Base-by-base conservation (phyloP, 2,329 filamentous ascomycete genomes). In the Penicillium janthinellum region DNA sequence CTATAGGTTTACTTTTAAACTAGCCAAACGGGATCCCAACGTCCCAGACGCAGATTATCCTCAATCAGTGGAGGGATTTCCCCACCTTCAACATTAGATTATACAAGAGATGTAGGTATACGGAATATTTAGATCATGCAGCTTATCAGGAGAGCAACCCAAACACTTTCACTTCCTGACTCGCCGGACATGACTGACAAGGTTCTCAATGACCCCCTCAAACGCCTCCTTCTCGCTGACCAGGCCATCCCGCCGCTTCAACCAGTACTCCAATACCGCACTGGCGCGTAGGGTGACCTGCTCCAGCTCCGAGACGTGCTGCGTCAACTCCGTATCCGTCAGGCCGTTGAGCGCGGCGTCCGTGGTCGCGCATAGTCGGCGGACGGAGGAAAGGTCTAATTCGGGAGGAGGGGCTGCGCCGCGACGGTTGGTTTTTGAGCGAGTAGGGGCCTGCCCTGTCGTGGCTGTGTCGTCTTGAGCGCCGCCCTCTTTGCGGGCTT, bases 201-300 rank as follows among this genome's bases (percentile, higher is more conserved):
- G 77, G 75, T 96, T 97, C 78, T 96, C 94, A 83, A 98, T 97
- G 15, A 98, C 94, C 0, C 92, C 92, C 74, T 98, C 94, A 74
- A 97, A 95, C 2, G 92, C 91, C 73, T 97, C 94, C 67, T 95
- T 89, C 73, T 98, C 94, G 42, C 91, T 91, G 64, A 96, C 80
- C 69, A 94, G 91, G 67, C 92, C 92, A 73, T 96, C 93, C 55
- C 90, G 89, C 68, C 88, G 82, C 79, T 91, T 90, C 67, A 91
- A 84, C 94, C 94, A 98, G 73, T 94, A 96, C 65, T 92, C 90
- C 54, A 97, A 80, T 41, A 93, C 87, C 60, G 91, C 86, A 57
- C 88, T 90, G 3, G 92, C 91, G 22, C 84, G 82, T n/a, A 81
- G 82, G 61, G 91, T 87, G 76, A 93, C 81, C 11, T 83, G 84